Evolutionary conservation across 202 grass and related monocot species (phyloP).

Genomic region (Digitaria exilis): DNA sequence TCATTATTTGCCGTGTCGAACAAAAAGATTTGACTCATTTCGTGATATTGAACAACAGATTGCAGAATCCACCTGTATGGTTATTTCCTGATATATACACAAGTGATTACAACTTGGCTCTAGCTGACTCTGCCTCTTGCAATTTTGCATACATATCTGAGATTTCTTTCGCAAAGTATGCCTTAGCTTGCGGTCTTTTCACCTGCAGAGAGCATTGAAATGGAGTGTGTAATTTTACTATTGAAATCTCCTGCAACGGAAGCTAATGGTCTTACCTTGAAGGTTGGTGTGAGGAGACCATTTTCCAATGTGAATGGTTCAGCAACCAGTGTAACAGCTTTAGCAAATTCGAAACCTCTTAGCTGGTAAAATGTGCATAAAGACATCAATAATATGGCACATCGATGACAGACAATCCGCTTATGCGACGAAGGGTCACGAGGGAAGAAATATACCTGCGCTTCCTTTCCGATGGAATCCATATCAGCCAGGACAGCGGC

Average conservation of each 20-base stretch:
- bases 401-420: too few species aligned
- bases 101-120: slow-evolving; percentile 33
- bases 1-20: too few species aligned
- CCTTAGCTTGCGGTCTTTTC: slow-evolving; percentile 91
- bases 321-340: slow-evolving; percentile 69
- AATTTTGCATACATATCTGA: slow-evolving; percentile 72
- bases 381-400: not conserved
- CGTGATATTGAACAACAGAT: not conserved
- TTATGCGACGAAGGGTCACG: not conserved
- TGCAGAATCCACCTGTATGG: slow-evolving; percentile 11
- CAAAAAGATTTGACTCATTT: not conserved
- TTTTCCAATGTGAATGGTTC: slow-evolving; percentile 95
- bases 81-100: not conserved
- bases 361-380: slow-evolving; percentile 53
- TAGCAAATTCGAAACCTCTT: slow-evolving; percentile 92
- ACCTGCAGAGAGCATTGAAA: slow-evolving; percentile 48
- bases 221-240: not conserved
- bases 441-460: slow-evolving; percentile 57
- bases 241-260: not conserved
- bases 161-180: slow-evolving; percentile 78
- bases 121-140: slow-evolving; percentile 41
- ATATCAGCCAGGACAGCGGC: slow-evolving; percentile 86
- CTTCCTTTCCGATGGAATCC: slow-evolving; percentile 81
- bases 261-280: slow-evolving; percentile 61
- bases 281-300: slow-evolving; percentile 94